These are phyloP conservation scores for Digitaria exilis DNA, from an alignment of 202 grass and related monocot species.

Conservation along the genomic window DNA sequence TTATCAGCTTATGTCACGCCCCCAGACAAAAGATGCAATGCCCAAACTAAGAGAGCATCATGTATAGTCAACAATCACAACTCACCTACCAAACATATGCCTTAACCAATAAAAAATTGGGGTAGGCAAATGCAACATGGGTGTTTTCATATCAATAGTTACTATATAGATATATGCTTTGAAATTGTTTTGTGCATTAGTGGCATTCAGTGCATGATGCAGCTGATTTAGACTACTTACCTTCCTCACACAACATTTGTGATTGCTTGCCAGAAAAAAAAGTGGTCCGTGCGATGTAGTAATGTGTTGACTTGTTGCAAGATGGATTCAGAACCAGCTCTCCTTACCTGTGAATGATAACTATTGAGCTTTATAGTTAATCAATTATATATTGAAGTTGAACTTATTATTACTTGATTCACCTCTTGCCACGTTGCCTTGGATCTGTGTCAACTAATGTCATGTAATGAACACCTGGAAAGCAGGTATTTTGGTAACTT, in stretches of 20 bases:
- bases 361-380: neutral
- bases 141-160: neutral
- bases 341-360: neutral
- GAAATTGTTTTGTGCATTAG: conserved; percentile 10
- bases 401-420: conserved; percentile 6
- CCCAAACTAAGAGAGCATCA: neutral
- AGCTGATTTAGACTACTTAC: conserved; percentile 25
- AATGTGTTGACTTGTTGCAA: conserved; percentile 39
- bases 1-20: conserved; percentile 31
- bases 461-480: neutral
- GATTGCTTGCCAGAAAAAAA: conserved; percentile 19
- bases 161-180: neutral
- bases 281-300: neutral
- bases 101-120: conserved; percentile 24
- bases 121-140: conserved; percentile 30
- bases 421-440: neutral
- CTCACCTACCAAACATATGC: neutral
- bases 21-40: neutral
- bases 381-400: neutral
- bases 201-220: conserved; percentile 29
- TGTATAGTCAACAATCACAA: conserved; percentile 15
- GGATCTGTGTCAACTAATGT: neutral
- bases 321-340: conserved; percentile 22
- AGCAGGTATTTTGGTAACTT: neutral
- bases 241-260: conserved; percentile 18